These are phyloP conservation scores for Austroboletus olivaceoglutinosus DNA, from an alignment of 1,284 basidiomycete genomes.

Conservation along the genomic window DNA sequence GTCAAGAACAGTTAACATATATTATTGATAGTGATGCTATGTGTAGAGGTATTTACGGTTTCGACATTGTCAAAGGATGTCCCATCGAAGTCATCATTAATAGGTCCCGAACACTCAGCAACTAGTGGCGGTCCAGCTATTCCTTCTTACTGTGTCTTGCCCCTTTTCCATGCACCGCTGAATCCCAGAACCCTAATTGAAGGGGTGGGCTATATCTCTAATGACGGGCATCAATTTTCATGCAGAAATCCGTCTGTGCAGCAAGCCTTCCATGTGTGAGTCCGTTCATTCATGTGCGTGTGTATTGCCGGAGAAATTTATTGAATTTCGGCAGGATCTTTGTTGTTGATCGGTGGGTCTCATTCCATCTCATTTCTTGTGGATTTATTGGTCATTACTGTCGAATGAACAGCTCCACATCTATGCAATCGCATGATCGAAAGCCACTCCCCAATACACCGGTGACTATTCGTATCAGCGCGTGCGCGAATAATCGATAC, in stretches of 20 bases:
- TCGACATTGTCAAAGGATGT: no score
- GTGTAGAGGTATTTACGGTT: slow-evolving; percentile 35
- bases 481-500: slow-evolving; percentile 47
- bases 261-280: slow-evolving; percentile 28
- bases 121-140: slow-evolving; percentile 39
- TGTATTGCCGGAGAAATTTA: slow-evolving; percentile 5
- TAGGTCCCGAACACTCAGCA: slow-evolving; percentile 47
- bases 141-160: slow-evolving; percentile 55
- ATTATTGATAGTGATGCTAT: slow-evolving; percentile 45
- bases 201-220: slow-evolving; percentile 50
- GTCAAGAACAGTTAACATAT: not conserved
- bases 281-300: no score
- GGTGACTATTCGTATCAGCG: slow-evolving; percentile 38
- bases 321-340: slow-evolving; percentile 21
- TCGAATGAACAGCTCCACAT: slow-evolving; percentile 62
- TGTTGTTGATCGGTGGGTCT: slow-evolving; percentile 28
- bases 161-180: slow-evolving; percentile 51
- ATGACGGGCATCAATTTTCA: slow-evolving; percentile 45
- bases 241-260: slow-evolving; percentile 57
- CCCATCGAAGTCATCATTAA: not conserved
- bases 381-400: no score
- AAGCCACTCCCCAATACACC: slow-evolving; percentile 48
- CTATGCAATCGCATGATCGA: slow-evolving; percentile 36
- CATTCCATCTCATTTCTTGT: not conserved
- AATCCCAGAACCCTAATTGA: slow-evolving; percentile 25